These are phyloP conservation scores for Scenedesmus sp. DNA, from an alignment of 163 green algal genomes.

Conservation along the genomic window DNA sequence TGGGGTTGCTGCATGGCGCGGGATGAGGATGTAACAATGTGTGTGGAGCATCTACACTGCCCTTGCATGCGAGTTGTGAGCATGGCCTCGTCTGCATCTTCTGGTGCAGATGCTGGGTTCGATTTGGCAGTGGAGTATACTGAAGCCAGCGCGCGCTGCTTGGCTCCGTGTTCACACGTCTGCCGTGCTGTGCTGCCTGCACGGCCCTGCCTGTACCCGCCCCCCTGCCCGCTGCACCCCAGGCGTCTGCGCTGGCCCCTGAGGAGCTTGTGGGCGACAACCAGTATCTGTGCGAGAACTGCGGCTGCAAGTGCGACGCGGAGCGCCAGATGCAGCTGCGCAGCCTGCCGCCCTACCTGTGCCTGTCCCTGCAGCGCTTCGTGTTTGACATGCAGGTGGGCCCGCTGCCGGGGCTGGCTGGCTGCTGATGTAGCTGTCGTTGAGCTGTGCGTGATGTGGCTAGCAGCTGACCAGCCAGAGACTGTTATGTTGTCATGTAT, in stretches of 20 bases:
- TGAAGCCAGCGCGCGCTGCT: not conserved
- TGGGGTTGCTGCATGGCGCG: no score
- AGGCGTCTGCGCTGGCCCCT: slow-evolving; percentile 68
- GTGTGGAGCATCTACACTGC: no score
- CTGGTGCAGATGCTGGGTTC: no score
- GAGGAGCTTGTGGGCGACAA: slow-evolving; percentile 85
- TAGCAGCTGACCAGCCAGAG: not conserved
- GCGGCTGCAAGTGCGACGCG: slow-evolving; percentile 64
- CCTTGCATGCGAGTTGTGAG: no score
- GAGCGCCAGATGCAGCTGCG: slow-evolving; percentile 70
- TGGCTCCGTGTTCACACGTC: not conserved
- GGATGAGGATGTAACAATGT: no score
- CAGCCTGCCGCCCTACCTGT: slow-evolving; percentile 83
- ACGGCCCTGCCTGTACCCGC: no score
- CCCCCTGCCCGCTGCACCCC: not conserved
- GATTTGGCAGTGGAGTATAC: no score
- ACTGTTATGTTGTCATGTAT: not conserved
- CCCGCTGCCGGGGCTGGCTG: no score
- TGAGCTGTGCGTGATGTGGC: not conserved
- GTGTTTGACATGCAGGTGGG: slow-evolving; percentile 82
- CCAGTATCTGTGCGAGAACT: slow-evolving; percentile 84
- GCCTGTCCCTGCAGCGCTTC: slow-evolving; percentile 89
- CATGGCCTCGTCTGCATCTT: no score
- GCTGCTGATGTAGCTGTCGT: not conserved
- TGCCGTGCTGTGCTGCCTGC: not conserved